Evolutionary conservation across 495 filamentous ascomycete species (phyloP), one percentile per base, ranked within the genome.

Genomic region (Entonaema liquescens): DNA sequence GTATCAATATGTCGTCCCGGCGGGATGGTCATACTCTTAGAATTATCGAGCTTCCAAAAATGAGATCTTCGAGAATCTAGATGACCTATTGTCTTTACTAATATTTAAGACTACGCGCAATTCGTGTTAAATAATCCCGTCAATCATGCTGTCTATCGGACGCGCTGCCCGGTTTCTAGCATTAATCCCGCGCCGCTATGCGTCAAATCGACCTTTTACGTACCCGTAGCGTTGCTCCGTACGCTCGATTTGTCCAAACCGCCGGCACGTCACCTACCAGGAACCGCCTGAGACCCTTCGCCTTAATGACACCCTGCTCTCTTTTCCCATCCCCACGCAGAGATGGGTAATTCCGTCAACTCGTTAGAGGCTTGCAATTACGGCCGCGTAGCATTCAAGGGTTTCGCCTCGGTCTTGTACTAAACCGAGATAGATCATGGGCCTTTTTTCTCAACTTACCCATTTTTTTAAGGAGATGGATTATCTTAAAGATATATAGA

Each of bases 181-280:
- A 33, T 44, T 61, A 59, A 21, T 53, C 11, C 47, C 33, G 65
- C 11, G 38, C 9, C 35, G 21, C 52, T 42, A 64, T 55, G 47
- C 47, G 44, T 28, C 42, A 38, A 56, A 12, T 63, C 31, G 26
- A 52, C n/a, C 40, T n/a, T 44, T n/a, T 55, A 11, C 29, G 35
- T 64, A 64, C n/a, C 54, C 59, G 44, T 12, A 61, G 28, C 52
- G 56, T 73, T 47, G 65, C 56, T 65, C 55, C 58, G 33, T 53
- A 26, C 59, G 33, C 67, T 62, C 65, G 52, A 73, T 73, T 73
- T 40, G 70, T 68, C 61, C 31, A 68, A 52, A 65, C 15, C 61
- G 61, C 70, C 70, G 70, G 42, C 56, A 53, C 35, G 7, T 33
- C 68, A 44, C 31, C 52, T 49, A 42, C 36, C 50, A 47, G 64